A percentile compares a stretch with the other conserved stretches of the same genome.
These are phyloP conservation scores for Veloboletus limbatus DNA, from an alignment of 1,284 basidiomycete genomes.

Conservation along the genomic window DNA sequence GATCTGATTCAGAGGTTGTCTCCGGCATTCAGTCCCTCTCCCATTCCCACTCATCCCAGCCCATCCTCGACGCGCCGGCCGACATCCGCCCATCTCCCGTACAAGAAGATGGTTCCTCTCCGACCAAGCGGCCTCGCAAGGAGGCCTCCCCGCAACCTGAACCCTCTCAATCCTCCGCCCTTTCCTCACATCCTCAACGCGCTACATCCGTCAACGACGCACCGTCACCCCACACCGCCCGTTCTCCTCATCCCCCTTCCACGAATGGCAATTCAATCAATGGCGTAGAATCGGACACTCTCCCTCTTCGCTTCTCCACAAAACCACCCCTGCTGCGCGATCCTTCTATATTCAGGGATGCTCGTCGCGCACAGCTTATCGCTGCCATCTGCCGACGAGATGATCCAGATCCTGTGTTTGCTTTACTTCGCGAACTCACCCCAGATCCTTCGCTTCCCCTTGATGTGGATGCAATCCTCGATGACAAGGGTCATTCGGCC, in stretches of 20 bases:
- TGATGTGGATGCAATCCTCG: slow-evolving; percentile 81
- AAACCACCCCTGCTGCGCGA: slow-evolving; percentile 67
- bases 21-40: slow-evolving; percentile 15
- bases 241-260: slow-evolving; percentile 28
- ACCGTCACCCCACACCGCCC: slow-evolving; percentile 33
- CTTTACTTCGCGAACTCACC: slow-evolving; percentile 61
- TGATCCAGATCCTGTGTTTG: slow-evolving; percentile 59
- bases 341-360: slow-evolving; percentile 58
- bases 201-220: slow-evolving; percentile 18
- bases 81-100: slow-evolving; percentile 46
- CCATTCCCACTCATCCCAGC: slow-evolving; percentile 28
- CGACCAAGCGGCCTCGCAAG: slow-evolving; percentile 62
- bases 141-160: slow-evolving; percentile 42
- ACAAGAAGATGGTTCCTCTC: slow-evolving; percentile 58
- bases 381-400: slow-evolving; percentile 65
- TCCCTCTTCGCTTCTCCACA: slow-evolving; percentile 60
- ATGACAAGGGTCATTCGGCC: slow-evolving; percentile 94
- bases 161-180: slow-evolving; percentile 18
- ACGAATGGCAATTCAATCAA: slow-evolving; percentile 36
- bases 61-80: slow-evolving; percentile 40
- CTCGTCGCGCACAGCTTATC: slow-evolving; percentile 57
- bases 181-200: slow-evolving; percentile 18
- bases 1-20: slow-evolving; percentile 45
- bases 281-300: slow-evolving; percentile 37
- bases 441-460: slow-evolving; percentile 43